A percentile compares a stretch with the other conserved stretches of the same genome.
These are phyloP conservation scores for Lipomyces sp. DNA, from an alignment of 805 yeast genomes.

Conservation along the genomic window DNA sequence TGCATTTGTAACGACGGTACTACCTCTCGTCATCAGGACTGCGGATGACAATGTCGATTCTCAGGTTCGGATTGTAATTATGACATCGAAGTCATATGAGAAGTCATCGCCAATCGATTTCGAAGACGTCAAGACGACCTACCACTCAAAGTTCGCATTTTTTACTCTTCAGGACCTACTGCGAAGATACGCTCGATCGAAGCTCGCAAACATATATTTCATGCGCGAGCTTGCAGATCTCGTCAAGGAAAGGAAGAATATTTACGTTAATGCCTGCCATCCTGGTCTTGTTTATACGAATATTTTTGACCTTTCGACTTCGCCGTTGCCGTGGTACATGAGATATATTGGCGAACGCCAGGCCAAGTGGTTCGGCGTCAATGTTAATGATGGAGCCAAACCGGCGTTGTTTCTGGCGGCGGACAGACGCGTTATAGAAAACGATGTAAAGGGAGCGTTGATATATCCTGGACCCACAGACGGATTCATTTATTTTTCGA, in stretches of 20 bases:
- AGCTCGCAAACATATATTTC: conserved; percentile 33
- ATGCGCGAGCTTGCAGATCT: conserved; percentile 21
- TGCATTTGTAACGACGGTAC: conserved; percentile 33
- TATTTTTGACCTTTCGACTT: conserved; percentile 23
- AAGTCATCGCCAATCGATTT: conserved; percentile 22
- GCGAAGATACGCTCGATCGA: conserved; percentile 32
- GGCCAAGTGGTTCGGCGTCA: conserved; percentile 23
- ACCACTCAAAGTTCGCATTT: conserved; percentile 10
- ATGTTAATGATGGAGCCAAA: conserved; percentile 33
- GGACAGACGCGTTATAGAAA: conserved; percentile 15
- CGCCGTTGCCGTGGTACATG: conserved; percentile 29
- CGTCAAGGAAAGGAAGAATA: conserved; percentile 15
- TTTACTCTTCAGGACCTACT: conserved; percentile 21
- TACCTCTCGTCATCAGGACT: conserved; percentile 28
- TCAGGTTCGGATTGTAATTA: conserved; percentile 30
- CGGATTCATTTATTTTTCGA: conserved; percentile 21
- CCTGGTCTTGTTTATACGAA: conserved; percentile 33
- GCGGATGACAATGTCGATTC: conserved; percentile 21
- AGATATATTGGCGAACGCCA: conserved; percentile 15
- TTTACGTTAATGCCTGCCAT: conserved; percentile 35
- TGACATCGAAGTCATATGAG: conserved; percentile 22
- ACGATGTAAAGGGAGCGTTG: conserved; percentile 18
- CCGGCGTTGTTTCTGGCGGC: conserved; percentile 29
- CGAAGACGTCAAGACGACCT: conserved; percentile 15
- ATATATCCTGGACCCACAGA: conserved; percentile 25